Percentiles rank a stretch among this genome's conserved stretches.
Evolutionary conservation across 78 protist genomes (phyloP).

Genomic region (Anaeramoeba flamelloides): DNA sequence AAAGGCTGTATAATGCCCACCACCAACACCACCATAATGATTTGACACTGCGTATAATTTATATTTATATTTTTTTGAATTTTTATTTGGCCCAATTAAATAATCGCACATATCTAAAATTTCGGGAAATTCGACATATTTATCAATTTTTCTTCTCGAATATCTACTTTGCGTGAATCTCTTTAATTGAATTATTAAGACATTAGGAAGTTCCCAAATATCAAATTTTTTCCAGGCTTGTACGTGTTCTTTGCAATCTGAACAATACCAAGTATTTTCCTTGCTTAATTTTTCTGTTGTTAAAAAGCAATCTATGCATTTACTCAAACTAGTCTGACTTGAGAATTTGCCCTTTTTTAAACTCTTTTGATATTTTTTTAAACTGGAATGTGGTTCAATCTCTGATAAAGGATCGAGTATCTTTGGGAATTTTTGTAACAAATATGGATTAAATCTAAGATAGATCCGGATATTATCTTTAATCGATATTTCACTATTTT

Average conservation of each 20-base stretch:
- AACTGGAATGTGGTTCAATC: neutral
- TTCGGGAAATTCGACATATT: neutral
- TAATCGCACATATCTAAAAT: neutral
- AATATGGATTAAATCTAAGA: neutral
- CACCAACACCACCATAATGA: neutral
- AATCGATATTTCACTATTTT: neutral
- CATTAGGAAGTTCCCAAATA: neutral
- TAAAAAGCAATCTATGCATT: neutral
- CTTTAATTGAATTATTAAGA: neutral
- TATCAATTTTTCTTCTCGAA: neutral
- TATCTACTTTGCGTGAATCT: neutral
- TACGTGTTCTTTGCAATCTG: neutral
- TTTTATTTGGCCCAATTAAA: too few relatives aligned
- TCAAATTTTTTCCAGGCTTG: neutral
- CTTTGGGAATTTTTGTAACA: neutral
- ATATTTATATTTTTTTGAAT: neutral
- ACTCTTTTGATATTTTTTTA: neutral
- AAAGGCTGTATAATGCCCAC: neutral
- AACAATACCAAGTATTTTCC: neutral
- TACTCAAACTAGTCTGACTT: neutral
- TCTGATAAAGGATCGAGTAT: neutral
- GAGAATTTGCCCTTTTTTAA: neutral
- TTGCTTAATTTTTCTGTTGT: neutral
- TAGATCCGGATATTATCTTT: neutral
- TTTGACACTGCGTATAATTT: neutral